Evolutionary conservation across 306 rosid genomes (phyloP), one percentile per base, ranked within the genome.

Genomic region (Pterocarpus macrocarpus): DNA sequence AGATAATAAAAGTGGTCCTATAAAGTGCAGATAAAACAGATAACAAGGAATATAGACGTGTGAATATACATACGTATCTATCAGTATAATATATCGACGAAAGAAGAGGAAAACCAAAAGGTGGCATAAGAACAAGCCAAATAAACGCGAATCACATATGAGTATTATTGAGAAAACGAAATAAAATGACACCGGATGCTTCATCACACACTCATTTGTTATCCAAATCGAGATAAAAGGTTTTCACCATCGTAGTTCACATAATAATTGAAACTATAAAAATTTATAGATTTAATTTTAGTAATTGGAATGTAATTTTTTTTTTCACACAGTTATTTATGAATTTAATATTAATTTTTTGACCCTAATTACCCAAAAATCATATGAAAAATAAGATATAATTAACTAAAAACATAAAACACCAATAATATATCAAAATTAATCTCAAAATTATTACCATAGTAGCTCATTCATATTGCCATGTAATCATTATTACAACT

Each of bases 141-240:
- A 50, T 39, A 34, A 50, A 43, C 8, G 0, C n/a, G 38, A 34
- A 59, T 67, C 35, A 45, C 39, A 55, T 15, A 15, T 56, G 35
- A 67, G 57, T 13, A 74, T 68, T 79, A 69, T 41, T 45, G 34
- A 71, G 71, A 59, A 81, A 72, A 64, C 2, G 78, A 85, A 77
- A 80, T 89, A 83, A 84, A 85, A 83, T 13, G 82, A 82, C 89
- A 75, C 63, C 47, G 41, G 32, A 77, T 35, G 83, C 65, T 43
- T 83, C 85, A 50, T 76, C 59, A 80, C 53, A 41, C 69, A 22
- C 78, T 72, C 78, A 62, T 35, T 65, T 80, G 44, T 6, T 47
- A 67, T 69, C 77, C 52, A 52, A 82, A 61, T 49, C 9, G 58
- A 61, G 28, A 22, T 22, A 22, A 22, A 22, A 22, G 28, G 0